phyloP scores from a whole-genome alignment of 257 asterid species.

The Solanum pimpinellifolium region DNA sequence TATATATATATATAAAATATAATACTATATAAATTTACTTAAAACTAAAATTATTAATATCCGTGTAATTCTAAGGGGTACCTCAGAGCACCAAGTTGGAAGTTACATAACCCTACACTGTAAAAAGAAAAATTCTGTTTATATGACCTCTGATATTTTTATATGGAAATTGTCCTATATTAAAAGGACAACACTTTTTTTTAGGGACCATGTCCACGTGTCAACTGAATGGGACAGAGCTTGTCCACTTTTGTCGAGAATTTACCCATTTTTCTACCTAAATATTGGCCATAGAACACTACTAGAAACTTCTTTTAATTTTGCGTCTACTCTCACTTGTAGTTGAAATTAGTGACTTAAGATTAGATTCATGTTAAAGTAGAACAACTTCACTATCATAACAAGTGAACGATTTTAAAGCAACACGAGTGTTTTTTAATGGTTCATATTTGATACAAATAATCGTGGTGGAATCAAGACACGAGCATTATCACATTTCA shows the following conservation, averaged over 20 bases:
- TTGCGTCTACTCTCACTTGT: background rate
- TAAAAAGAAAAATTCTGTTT: background rate
- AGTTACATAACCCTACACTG: background rate
- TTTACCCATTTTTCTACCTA: background rate
- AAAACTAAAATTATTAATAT: no score
- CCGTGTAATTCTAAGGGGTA: no score
- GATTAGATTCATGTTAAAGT: background rate
- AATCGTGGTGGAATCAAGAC: fast-evolving
- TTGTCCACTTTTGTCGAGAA: background rate
- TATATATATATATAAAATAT: no score
- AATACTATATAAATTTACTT: no score
- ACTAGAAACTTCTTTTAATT: background rate
- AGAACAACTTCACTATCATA: background rate
- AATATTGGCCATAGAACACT: background rate
- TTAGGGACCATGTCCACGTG: background rate
- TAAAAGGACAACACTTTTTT: background rate
- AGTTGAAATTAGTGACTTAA: background rate
- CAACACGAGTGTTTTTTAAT: background rate
- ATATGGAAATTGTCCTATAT: background rate
- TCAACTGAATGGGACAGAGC: background rate
- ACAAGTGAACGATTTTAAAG: background rate
- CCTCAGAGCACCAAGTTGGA: background rate
- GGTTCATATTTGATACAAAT: background rate
- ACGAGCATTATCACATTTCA: no score
- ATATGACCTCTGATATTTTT: background rate